Conservation (phyloP, 2,329 filamentous ascomycete genomes). For the Waltergamsia citrina region DNA sequence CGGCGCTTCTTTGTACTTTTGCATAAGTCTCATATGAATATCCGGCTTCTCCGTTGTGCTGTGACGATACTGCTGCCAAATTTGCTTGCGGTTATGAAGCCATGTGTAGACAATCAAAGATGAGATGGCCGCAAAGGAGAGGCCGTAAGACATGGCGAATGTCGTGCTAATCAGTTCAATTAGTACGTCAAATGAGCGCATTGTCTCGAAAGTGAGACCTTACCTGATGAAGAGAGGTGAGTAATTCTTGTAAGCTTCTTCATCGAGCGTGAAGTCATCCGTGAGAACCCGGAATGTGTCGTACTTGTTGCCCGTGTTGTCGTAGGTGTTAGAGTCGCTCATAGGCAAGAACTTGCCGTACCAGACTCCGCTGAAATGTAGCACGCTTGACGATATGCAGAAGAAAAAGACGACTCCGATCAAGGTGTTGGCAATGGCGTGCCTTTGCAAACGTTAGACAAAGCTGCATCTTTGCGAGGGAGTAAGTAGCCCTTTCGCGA, state of each 20-base stretch:
- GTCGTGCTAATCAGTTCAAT: slow-evolving; percentile 44
- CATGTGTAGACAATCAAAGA: slow-evolving; percentile 59
- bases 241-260: slow-evolving; percentile 54
- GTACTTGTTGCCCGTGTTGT: slow-evolving; percentile 57
- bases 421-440: slow-evolving; percentile 64
- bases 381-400: slow-evolving; percentile 44
- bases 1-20: slow-evolving; percentile 51
- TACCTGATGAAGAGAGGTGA: slow-evolving; percentile 57
- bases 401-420: slow-evolving; percentile 59
- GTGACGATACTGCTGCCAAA: slow-evolving; percentile 53
- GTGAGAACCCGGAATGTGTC: slow-evolving; percentile 56
- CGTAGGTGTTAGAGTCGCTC: slow-evolving; percentile 60
- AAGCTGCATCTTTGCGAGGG: background rate
- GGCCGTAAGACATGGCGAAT: slow-evolving; percentile 59
- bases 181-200: background rate
- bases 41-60: slow-evolving; percentile 52
- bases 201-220: slow-evolving; percentile 2
- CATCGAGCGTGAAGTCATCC: slow-evolving; percentile 50
- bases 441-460: slow-evolving; percentile 26
- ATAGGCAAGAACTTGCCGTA: slow-evolving; percentile 58
- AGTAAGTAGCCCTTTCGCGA: too few species aligned
- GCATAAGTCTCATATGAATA: slow-evolving; percentile 56
- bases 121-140: slow-evolving; percentile 64
- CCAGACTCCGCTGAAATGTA: slow-evolving; percentile 60
- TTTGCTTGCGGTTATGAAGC: slow-evolving; percentile 57